Base-by-base conservation (phyloP, 2,329 filamentous ascomycete genomes). In the Diaporthe citri region DNA sequence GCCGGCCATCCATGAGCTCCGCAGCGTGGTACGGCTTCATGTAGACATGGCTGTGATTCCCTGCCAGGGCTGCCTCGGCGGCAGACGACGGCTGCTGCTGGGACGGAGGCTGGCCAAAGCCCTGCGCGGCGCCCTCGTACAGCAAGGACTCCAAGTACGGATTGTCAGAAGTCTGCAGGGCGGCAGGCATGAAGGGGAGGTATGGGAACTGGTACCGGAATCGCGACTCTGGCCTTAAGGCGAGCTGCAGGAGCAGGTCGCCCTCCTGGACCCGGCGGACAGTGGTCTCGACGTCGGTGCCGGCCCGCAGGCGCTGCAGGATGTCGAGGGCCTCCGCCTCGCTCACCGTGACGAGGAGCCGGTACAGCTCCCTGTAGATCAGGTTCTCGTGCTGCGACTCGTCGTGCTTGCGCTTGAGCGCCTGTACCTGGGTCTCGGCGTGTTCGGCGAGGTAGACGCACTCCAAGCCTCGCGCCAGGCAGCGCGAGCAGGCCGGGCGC, bases 131-230 rank as follows among this genome's bases (percentile, higher is more conserved):
- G 20, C 31, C 62, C 13, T 67, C 43, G 31, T 67, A 36, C 20
- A 52, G 31, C 2, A 52, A 6, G 31, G 43, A 67, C 46, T 52
- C 62, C 28, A 67, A n/a, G 17, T 67, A 67, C 22, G 62, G 62
- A 52, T 67, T 67, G 62, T 67, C 62, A 67, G 62, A 39, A 20
- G 62, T 67, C 62, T 67, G 62, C 31, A 67, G 22, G 22, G 43
- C 20, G 13, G 31, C 62, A 5, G 62, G 62, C 43, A 67, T 67
- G 28, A 48, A 67, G 31, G 62, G 62, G 31, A 67, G 62, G 31
- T 52, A 52, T 36, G 62, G 62, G 13, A 67, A 67, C 62, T 67
- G 62, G 22, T 67, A 67, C 22, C 62, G 46, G 13, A 52, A 51
- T 31, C 62, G 43, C 13, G 46, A 52, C 22, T 67, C 62, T 1